Evolutionary conservation across 202 grass and related monocot genomes (phyloP).

Genomic region (Carex arenaria): DNA sequence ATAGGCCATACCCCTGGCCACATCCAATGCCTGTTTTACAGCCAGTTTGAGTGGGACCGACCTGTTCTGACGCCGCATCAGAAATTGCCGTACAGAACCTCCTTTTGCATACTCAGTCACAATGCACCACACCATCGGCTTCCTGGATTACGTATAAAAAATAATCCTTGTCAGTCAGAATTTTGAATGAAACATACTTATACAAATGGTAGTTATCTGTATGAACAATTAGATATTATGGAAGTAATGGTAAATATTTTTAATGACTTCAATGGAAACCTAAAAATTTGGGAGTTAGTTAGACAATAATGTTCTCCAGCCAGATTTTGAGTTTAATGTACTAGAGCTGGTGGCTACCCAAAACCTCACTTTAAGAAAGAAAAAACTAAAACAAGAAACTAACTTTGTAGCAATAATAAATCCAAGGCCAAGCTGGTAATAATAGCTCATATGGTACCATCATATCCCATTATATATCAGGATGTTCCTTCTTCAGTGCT

Average conservation of each 20-base stretch:
- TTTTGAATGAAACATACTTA: background rate
- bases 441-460: background rate
- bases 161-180: background rate
- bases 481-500: constrained; percentile 3
- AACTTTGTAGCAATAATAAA: background rate
- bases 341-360: background rate
- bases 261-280: background rate
- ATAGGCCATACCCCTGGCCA: constrained; percentile 86
- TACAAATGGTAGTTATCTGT: background rate
- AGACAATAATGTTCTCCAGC: background rate
- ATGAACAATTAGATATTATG: background rate
- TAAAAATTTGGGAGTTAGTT: background rate
- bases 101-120: constrained; percentile 93
- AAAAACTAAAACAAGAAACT: background rate
- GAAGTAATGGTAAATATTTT: background rate
- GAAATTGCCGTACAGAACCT: constrained; percentile 81
- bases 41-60: constrained; percentile 79
- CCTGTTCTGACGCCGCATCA: constrained; percentile 63
- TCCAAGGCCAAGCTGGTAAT: background rate
- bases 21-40: constrained; percentile 74
- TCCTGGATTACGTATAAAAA: constrained; percentile 24
- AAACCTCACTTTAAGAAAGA: background rate
- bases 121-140: constrained; percentile 94
- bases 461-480: background rate
- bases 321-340: background rate